These are phyloP conservation scores for Penicillium sp. DNA, from an alignment of 2,329 filamentous ascomycete genomes.

Conservation along the genomic window DNA sequence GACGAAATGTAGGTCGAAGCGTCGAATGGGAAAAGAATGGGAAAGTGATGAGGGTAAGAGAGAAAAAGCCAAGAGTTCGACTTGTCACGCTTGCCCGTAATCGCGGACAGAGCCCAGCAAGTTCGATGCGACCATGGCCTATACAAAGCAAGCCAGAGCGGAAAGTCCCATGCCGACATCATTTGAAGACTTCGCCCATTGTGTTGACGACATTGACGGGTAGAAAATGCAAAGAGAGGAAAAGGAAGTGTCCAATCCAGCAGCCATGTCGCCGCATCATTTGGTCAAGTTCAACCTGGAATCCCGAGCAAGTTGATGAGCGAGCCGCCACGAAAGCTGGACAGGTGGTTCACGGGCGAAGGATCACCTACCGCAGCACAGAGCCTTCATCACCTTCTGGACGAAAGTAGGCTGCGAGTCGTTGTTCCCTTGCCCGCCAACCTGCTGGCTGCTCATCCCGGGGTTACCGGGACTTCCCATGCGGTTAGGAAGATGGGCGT, in stretches of 20 bases:
- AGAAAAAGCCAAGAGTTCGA: conserved; percentile 13
- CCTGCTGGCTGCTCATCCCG: conserved; percentile 60
- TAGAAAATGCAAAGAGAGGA: conserved; percentile 17
- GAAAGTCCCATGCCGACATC: conserved; percentile 26
- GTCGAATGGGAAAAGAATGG: conserved; percentile 26
- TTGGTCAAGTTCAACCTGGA: conserved; percentile 37
- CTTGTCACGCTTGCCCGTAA: background rate
- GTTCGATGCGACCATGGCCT: background rate
- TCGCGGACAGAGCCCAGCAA: conserved; percentile 4
- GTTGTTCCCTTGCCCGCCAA: conserved; percentile 57
- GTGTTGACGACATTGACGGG: conserved; percentile 15
- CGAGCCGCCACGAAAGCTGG: conserved; percentile 22
- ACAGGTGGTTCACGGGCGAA: conserved; percentile 11
- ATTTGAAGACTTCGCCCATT: conserved; percentile 17
- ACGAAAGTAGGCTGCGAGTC: conserved; percentile 78
- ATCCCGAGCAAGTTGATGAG: conserved; percentile 28
- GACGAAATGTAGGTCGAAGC: conserved; percentile 13
- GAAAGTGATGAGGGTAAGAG: conserved; percentile 9
- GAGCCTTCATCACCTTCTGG: conserved; percentile 88
- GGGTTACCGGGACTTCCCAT: conserved; percentile 60
- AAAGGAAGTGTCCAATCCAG: conserved; percentile 20
- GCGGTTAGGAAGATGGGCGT: conserved; percentile 73
- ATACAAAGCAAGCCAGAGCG: conserved; percentile 19
- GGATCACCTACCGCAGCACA: conserved; percentile 75
- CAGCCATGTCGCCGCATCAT: conserved; percentile 13